A percentile compares a stretch with the other conserved stretches of the same genome.
These are phyloP conservation scores for Fusarium cyanostomum DNA, from an alignment of 2,329 filamentous ascomycete species.

Conservation along the genomic window DNA sequence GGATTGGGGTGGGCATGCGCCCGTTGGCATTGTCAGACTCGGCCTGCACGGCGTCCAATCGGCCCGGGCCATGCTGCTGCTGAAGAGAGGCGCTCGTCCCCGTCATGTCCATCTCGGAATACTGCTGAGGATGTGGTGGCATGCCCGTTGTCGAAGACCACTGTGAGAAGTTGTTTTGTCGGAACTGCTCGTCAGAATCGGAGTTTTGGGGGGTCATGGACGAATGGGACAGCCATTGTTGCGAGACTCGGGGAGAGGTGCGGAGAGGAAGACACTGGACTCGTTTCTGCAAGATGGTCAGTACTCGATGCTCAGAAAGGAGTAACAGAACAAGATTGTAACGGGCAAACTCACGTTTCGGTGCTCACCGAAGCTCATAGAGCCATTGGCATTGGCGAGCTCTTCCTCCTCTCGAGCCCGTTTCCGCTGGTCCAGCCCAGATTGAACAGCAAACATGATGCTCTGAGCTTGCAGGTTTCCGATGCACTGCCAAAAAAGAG, in stretches of 20 bases:
- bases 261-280: slow-evolving; percentile 62
- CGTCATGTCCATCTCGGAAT: slow-evolving; percentile 63
- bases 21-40: slow-evolving; percentile 47
- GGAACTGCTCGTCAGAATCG: slow-evolving; percentile 51
- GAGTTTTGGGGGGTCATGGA: slow-evolving; percentile 54
- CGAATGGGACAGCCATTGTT: slow-evolving; percentile 44
- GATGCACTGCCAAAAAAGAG: slow-evolving; percentile 3
- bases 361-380: slow-evolving; percentile 59
- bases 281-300: slow-evolving; percentile 58
- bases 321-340: neutral
- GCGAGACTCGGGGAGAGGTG: slow-evolving; percentile 51
- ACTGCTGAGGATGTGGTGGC: slow-evolving; percentile 29
- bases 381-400: slow-evolving; percentile 46
- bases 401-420: slow-evolving; percentile 58
- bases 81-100: slow-evolving; percentile 47
- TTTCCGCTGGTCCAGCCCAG: slow-evolving; percentile 54
- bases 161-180: slow-evolving; percentile 45
- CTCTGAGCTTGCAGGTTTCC: slow-evolving; percentile 4
- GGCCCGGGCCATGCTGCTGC: slow-evolving; percentile 20
- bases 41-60: slow-evolving; percentile 19
- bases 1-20: slow-evolving; percentile 68
- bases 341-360: slow-evolving; percentile 55
- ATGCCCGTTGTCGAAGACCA: slow-evolving; percentile 44
- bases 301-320: slow-evolving; percentile 1
- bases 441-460: slow-evolving; percentile 52